Evolutionary conservation across 306 rosid genomes (phyloP), one percentile per base, ranked within the genome.

Genomic region (Erythrophleum fordii): DNA sequence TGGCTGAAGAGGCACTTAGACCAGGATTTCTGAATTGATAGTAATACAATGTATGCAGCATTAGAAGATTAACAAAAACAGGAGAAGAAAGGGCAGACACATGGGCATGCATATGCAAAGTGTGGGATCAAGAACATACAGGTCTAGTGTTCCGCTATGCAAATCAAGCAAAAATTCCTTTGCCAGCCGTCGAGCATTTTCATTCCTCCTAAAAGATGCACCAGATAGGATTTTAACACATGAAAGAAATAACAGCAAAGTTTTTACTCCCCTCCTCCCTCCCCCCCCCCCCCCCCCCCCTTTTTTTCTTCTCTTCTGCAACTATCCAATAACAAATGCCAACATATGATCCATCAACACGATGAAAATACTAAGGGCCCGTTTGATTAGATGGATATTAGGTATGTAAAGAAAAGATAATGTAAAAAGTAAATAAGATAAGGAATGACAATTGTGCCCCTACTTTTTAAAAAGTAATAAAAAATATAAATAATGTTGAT

Each of bases 101-200:
- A 44, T 0, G 23, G 41, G 76, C 6, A 48, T 22, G 26, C 67
- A 28, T 65, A 78, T 17, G 35, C 55, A 48, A 69, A 65, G 44
- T 35, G 34, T 71, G 65, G 34, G 81, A 73, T 53, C 11, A n/a
- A 65, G 61, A 80, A 85, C 94, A 75, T 90, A 96, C 99, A 89
- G 81, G 55, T 92, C 97, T 82, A 92, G 78, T 20, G 90, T 85
- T 80, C 99, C 99, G 85, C 91, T 96, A 82, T 93, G 98, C 84
- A 96, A 84, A 82, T 96, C 98, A 83, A 96, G 97, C 87, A 89
- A 73, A 81, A 93, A 90, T 39, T 89, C 94, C 86, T 93, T 96
- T 6, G 99, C 98, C 72, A 82, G 80, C 85, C 83, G 91, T 66
- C 88, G 92, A 76, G 98, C 97, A 85, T 77, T 88, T 81, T 92